Percentiles rank a stretch among this genome's conserved stretches.
phyloP scores from a whole-genome alignment of 345 rosid species.

The Hevea brasiliensis region DNA sequence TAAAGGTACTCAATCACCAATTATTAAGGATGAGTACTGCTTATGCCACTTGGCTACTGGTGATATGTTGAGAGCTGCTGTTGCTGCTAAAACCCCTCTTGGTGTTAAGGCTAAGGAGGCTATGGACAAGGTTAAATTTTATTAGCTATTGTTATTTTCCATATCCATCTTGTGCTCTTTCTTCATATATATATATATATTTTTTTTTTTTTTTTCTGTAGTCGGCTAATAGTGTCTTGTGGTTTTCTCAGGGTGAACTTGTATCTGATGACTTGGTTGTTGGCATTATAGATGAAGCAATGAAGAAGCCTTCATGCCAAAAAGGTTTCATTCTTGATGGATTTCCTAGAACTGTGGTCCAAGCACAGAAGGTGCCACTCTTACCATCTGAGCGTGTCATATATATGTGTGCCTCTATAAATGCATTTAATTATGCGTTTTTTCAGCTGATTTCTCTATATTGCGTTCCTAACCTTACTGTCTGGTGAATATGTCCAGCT shows the following conservation, averaged over 20 bases:
- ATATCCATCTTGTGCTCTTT: neutral
- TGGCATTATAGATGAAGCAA: conserved; percentile 92
- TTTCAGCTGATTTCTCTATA: neutral
- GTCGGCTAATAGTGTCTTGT: conserved; percentile 11
- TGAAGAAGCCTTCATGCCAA: conserved; percentile 85
- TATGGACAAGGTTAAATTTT: conserved; percentile 75
- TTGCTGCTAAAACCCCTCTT: conserved; percentile 88
- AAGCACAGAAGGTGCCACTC: conserved; percentile 74
- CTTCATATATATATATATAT: too few relatives aligned
- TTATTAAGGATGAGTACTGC: conserved; percentile 90
- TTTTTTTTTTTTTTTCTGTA: neutral
- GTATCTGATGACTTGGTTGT: conserved; percentile 95
- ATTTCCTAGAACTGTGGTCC: conserved; percentile 86
- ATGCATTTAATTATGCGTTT: neutral
- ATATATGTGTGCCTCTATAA: neutral
- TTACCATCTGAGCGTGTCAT: neutral
- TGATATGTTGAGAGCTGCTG: conserved; percentile 98
- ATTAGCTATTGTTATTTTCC: neutral
- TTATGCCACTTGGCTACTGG: conserved; percentile 99
- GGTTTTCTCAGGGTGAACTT: conserved; percentile 67
- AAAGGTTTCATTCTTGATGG: conserved; percentile 98
- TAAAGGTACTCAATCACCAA: conserved; percentile 94
- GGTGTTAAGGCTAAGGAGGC: conserved; percentile 98
- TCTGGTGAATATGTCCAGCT: conserved; percentile 49
- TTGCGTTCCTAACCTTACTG: conserved; percentile 15